A percentile compares a stretch with the other conserved stretches of the same genome.
Conservation (phyloP, 495 filamentous ascomycete genomes). For the Aspergillus panamensis region DNA sequence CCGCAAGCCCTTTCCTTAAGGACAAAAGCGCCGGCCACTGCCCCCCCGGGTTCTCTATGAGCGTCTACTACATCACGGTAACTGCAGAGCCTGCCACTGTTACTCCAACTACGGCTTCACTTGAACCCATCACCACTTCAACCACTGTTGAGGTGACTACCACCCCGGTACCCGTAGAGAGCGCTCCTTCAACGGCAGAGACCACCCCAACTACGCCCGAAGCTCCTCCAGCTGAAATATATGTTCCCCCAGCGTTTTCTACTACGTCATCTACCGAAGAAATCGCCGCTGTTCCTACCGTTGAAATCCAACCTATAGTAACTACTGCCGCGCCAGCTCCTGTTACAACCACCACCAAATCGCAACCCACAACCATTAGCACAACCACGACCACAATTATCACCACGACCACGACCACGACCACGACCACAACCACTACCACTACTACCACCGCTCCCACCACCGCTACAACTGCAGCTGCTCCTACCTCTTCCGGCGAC, state of each 20-base stretch:
- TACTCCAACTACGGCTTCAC: slow-evolving; percentile 10
- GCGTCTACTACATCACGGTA: slow-evolving; percentile 24
- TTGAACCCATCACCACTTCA: slow-evolving; percentile 1
- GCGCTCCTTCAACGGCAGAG: not conserved
- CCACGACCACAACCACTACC: slow-evolving; percentile 3
- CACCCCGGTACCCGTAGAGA: not conserved
- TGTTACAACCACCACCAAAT: slow-evolving; percentile 6
- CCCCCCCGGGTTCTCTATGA: slow-evolving; percentile 31
- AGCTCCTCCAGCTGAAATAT: slow-evolving; percentile 1
- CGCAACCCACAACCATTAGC: slow-evolving; percentile 1
- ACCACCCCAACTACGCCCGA: not conserved
- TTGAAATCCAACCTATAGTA: slow-evolving; percentile 5
- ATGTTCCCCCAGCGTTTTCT: not conserved
- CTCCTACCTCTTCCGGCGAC: slow-evolving; percentile 18
- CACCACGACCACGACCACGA: slow-evolving; percentile 5
- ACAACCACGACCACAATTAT: slow-evolving; percentile 11
- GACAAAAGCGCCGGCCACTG: slow-evolving; percentile 25
- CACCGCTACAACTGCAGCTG: slow-evolving; percentile 12
- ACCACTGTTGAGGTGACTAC: slow-evolving; percentile 6
- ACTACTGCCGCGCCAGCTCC: slow-evolving; percentile 1
- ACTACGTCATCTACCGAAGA: not conserved
- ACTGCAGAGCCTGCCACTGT: slow-evolving; percentile 16
- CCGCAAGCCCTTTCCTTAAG: slow-evolving; percentile 24
- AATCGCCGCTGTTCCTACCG: slow-evolving; percentile 2
- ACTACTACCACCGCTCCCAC: slow-evolving; percentile 12